Conservation (phyloP, 1,139 yeast genomes). For the Hemisphaericaspora xylofermentans region DNA sequence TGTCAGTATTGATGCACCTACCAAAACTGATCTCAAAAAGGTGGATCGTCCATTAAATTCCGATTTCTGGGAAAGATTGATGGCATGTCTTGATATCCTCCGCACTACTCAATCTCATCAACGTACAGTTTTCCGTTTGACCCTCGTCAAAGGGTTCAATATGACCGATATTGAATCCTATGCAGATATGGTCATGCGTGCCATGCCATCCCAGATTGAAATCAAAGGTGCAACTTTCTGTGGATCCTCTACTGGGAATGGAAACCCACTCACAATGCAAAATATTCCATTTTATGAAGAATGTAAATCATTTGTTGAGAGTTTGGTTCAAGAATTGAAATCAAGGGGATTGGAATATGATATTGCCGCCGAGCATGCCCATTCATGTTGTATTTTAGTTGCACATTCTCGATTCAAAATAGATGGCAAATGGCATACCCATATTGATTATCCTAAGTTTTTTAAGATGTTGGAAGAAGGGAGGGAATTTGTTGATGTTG, state of each 20-base stretch:
- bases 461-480: slow-evolving; percentile 70
- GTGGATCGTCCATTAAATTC: slow-evolving; percentile 87
- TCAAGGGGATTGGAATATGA: slow-evolving; percentile 69
- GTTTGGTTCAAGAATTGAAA: slow-evolving; percentile 57
- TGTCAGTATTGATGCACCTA: slow-evolving; percentile 91
- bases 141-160: slow-evolving; percentile 89
- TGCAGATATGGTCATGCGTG: slow-evolving; percentile 83
- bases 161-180: slow-evolving; percentile 81
- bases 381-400: slow-evolving; percentile 85
- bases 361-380: slow-evolving; percentile 94
- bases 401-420: slow-evolving; percentile 74
- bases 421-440: slow-evolving; percentile 81
- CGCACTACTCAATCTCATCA: slow-evolving; percentile 73
- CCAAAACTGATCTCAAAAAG: slow-evolving; percentile 72
- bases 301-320: slow-evolving; percentile 71
- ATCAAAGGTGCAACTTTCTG: slow-evolving; percentile 94
- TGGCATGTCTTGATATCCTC: slow-evolving; percentile 76
- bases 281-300: slow-evolving; percentile 94
- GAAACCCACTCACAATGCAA: slow-evolving; percentile 91
- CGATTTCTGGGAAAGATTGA: slow-evolving; percentile 90
- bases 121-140: slow-evolving; percentile 86
- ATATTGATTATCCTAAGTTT: slow-evolving; percentile 77
- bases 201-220: slow-evolving; percentile 84
- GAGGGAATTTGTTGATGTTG: slow-evolving; percentile 69
- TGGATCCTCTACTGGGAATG: slow-evolving; percentile 77